Evolutionary conservation across 2,329 filamentous ascomycete species (phyloP), one percentile per base, ranked within the genome.

Genomic region (Botrytis porri): DNA sequence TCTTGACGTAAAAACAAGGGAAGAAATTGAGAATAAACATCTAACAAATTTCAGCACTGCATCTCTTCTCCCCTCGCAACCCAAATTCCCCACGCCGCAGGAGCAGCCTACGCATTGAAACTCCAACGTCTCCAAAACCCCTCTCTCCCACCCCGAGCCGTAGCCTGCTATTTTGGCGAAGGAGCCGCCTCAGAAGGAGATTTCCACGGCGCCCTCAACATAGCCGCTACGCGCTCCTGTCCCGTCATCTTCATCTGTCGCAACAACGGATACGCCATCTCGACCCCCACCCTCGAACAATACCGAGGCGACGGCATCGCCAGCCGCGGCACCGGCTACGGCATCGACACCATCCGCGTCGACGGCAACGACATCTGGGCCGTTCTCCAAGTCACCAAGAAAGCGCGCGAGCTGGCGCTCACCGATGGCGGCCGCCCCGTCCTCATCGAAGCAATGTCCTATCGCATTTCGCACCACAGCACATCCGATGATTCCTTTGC

Each of bases 401-500:
- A 88, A 81, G 96, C 96, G 0, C 88, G 95, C 2, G 95, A 95
- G 0, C 86, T 98, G 35, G 81, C 77, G 1, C 59, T 79, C 8
- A 74, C 78, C 61, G 78, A 78, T 69, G 78, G 77, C 8, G 78
- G 79, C 1, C 75, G 76, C 61, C 93, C 93, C n/a, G 88, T 99
- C 0, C 85, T 99, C 12, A 92, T 99, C 59, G 96, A 99, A 83
- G 94, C 94, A 72, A 97, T 99, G 93, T 95, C 93, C 37, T 99
- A 99, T 83, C 94, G 96, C n/a, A 95, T 98, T 61, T 95, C 93
- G 10, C 94, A 99, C 81, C 96, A 99, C 84, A 97, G 94, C 82
- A 99, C 96, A 0, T 96, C 93, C 0, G 96, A 99, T 80, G 96
- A 99, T 83, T 96, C 93, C 39, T 99, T 98, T 80, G 96, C 96